Conservation (phyloP, 495 filamentous ascomycete genomes). For the Trichocladium uniseriatum region DNA sequence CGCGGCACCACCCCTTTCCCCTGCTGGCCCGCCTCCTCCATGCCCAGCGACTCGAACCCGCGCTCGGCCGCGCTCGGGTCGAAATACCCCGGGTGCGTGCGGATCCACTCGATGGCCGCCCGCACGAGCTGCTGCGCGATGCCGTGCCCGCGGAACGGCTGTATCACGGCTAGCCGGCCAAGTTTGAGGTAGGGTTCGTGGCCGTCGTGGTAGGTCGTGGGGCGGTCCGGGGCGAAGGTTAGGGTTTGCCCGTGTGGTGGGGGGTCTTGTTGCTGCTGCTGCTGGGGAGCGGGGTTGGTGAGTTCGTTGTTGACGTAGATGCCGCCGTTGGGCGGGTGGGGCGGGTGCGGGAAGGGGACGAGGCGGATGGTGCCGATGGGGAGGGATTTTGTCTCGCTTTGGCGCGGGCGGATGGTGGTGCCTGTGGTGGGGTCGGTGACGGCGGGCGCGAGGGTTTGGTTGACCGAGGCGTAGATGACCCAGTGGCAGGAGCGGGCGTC, state of each 20-base stretch:
- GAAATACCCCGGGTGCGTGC: constrained; percentile 42
- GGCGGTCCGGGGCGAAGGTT: constrained; percentile 31
- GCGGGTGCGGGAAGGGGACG: constrained; percentile 63
- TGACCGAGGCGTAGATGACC: constrained; percentile 58
- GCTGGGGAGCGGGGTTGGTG: constrained; percentile 6
- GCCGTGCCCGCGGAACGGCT: constrained; percentile 52
- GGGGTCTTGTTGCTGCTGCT: neutral
- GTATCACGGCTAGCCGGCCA: constrained; percentile 61
- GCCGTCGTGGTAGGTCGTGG: constrained; percentile 43
- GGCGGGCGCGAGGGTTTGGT: constrained; percentile 28
- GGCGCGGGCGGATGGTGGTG: constrained; percentile 22
- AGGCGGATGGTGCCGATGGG: constrained; percentile 70
- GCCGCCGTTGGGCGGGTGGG: constrained; percentile 43
- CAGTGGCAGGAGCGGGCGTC: constrained; percentile 71
- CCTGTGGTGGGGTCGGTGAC: constrained; percentile 23
- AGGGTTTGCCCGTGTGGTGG: neutral
- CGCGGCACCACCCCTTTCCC: constrained; percentile 25
- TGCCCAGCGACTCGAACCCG: constrained; percentile 29
- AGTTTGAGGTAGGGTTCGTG: constrained; percentile 69
- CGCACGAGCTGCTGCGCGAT: constrained; percentile 55
- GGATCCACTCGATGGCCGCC: constrained; percentile 53
- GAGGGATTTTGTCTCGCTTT: constrained; percentile 27
- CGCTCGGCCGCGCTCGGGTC: constrained; percentile 40
- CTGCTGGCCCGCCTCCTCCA: constrained; percentile 10
- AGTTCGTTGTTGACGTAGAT: constrained; percentile 31